Evolutionary conservation across 352 stramenopile genomes (phyloP).

Genomic region (Pythium phragmiticola): DNA sequence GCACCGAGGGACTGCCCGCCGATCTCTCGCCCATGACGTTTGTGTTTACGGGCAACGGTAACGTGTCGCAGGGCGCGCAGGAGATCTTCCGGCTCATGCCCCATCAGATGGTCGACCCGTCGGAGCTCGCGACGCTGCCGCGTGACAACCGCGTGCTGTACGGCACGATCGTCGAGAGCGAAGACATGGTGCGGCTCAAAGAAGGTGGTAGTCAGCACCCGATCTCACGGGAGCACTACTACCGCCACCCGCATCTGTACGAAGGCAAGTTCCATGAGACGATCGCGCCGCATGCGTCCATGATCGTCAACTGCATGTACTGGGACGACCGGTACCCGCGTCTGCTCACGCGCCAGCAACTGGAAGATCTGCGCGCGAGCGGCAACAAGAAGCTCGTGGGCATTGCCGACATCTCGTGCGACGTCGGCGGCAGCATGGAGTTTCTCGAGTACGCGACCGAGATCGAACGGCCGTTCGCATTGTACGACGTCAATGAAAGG

Average conservation of each 20-base stretch:
- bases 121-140: constrained; percentile 79
- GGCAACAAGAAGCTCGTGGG: constrained; percentile 86
- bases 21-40: constrained; percentile 87
- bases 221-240: constrained; percentile 83
- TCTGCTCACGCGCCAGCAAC: constrained; percentile 91
- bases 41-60: constrained; percentile 93
- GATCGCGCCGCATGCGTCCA: constrained; percentile 88
- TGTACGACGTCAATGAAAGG: constrained; percentile 80
- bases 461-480: constrained; percentile 94
- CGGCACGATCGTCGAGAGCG: constrained; percentile 73
- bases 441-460: constrained; percentile 92
- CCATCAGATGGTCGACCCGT: constrained; percentile 91
- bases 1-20: constrained; percentile 68
- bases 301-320: constrained; percentile 96
- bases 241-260: constrained; percentile 89
- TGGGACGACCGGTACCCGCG: constrained; percentile 94
- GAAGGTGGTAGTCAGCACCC: constrained; percentile 14
- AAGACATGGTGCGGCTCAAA: constrained; percentile 67
- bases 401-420: constrained; percentile 95
- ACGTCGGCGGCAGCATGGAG: constrained; percentile 93
- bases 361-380: constrained; percentile 59
- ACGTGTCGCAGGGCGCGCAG: constrained; percentile 93
- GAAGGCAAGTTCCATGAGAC: constrained; percentile 89
- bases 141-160: constrained; percentile 67
- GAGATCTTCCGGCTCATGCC: constrained; percentile 95